Evolutionary conservation across 2,329 filamentous ascomycete species (phyloP), one percentile per base, ranked within the genome.

Genomic region (Talaromyces rugulosus): DNA sequence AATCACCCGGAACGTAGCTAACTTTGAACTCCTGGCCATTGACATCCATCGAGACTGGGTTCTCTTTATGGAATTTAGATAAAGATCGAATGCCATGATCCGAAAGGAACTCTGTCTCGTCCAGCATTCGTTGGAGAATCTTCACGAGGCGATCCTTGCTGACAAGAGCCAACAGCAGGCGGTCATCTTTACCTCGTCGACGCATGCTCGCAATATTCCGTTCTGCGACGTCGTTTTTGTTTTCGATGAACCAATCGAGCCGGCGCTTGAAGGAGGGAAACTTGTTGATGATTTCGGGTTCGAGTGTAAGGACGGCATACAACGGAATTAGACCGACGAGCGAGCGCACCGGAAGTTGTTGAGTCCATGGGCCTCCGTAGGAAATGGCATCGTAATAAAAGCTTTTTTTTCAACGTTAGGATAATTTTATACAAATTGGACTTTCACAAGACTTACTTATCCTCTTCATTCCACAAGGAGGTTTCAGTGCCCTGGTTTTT

Each of bases 311-410:
- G 2, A 93, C 96, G 6, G 92, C 92, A 72, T 96, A 98, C 11
- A 98, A 85, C 1, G 94, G 94, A 66, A 98, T 98, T 62, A 98
- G 81, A 11, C 95, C 94, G 58, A 98, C 94, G 7, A 98, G 85
- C 16, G 94, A 98, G 62, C 92, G 85, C 58, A 98, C 91, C 1
- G 92, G 93, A 71, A 98, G 85, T 76, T 97, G 93, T 71, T 97
- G 91, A 59, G 91, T 91, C 88, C 89, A 96, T 7, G 93, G 93
- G 8, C 92, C 92, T 56, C 94, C 94, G 87, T 92, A 98, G 1
- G 93, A 96, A 66, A 98, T 98, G 30, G 94, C 94, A 78, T 98
- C 94, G 73, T 98, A 98, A 83, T 98, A 98, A 82, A 98, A 98
- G 61, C 91, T 78, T 59, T 11, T 11, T 5, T 11, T 14, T 7